Percentiles rank a stretch among this genome's conserved stretches.
These are phyloP conservation scores for Kodamaea plutei DNA, from an alignment of 1,139 yeast genomes.

Conservation along the genomic window DNA sequence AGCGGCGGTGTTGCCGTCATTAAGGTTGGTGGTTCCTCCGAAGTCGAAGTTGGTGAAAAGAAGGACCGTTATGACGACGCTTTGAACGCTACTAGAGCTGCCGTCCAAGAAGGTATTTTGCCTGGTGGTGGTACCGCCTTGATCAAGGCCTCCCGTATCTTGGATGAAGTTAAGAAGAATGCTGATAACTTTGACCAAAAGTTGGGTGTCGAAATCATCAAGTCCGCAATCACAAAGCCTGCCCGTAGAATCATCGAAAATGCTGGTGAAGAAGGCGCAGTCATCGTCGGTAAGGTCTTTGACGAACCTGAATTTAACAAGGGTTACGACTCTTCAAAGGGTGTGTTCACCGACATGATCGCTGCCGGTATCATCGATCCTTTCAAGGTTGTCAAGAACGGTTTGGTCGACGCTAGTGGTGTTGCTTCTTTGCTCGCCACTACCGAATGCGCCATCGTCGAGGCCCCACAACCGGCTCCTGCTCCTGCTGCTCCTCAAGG, in stretches of 20 bases:
- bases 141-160: slow-evolving; percentile 84
- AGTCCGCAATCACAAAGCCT: slow-evolving; percentile 94
- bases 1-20: slow-evolving; percentile 99
- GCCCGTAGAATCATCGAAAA: slow-evolving; percentile 96
- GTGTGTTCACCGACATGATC: slow-evolving; percentile 94
- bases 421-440: slow-evolving; percentile 98
- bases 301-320: slow-evolving; percentile 82
- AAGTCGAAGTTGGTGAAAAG: slow-evolving; percentile 99
- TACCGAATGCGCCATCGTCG: slow-evolving; percentile 97
- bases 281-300: slow-evolving; percentile 91
- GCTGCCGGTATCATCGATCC: slow-evolving; percentile 98
- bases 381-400: slow-evolving; percentile 97
- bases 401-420: slow-evolving; percentile 95
- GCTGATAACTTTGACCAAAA: slow-evolving; percentile 96
- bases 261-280: slow-evolving; percentile 99
- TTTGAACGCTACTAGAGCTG: slow-evolving; percentile 98
- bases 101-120: slow-evolving; percentile 97
- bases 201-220: slow-evolving; percentile 94
- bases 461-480: slow-evolving; percentile 88
- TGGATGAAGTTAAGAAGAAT: slow-evolving; percentile 61
- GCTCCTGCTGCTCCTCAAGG: slow-evolving; percentile 55
- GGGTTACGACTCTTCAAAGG: slow-evolving; percentile 94
- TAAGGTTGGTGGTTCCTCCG: slow-evolving; percentile 97
- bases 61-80: slow-evolving; percentile 99
- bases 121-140: slow-evolving; percentile 99